Conservation (phyloP, 176 grass and related monocot species). For the Oryza rufipogon region DNA sequence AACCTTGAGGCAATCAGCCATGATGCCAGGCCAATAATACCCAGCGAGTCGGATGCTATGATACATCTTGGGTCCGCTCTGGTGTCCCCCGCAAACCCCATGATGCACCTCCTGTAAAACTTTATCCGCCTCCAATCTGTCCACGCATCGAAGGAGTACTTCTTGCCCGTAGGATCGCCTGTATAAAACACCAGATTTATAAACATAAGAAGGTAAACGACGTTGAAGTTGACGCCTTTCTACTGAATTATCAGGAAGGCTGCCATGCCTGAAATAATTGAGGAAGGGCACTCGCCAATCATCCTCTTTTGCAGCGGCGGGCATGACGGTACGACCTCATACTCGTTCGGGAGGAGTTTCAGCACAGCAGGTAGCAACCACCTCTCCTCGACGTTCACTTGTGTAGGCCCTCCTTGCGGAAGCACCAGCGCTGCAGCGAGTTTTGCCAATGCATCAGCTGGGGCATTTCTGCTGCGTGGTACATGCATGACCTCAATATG, state of each 20-base stretch:
- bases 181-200: background rate
- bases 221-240: background rate
- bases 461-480: background rate
- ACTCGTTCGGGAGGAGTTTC: background rate
- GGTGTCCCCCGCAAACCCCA: background rate
- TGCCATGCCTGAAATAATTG: background rate
- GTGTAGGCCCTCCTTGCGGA: accelerated
- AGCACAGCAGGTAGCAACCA: background rate
- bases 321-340: background rate
- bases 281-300: background rate
- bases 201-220: background rate
- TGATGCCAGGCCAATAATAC: too few species aligned
- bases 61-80: too few species aligned
- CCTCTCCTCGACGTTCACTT: background rate
- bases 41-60: too few species aligned
- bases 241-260: background rate
- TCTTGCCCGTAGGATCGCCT: background rate
- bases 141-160: background rate
- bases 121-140: too few species aligned
- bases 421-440: background rate
- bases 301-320: too few species aligned
- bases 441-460: background rate
- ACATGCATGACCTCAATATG: background rate
- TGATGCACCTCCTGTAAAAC: background rate
- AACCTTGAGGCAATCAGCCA: too few species aligned